Evolutionary conservation across 1,284 basidiomycete genomes (phyloP).

Genomic region (Thelephora terrestris): DNA sequence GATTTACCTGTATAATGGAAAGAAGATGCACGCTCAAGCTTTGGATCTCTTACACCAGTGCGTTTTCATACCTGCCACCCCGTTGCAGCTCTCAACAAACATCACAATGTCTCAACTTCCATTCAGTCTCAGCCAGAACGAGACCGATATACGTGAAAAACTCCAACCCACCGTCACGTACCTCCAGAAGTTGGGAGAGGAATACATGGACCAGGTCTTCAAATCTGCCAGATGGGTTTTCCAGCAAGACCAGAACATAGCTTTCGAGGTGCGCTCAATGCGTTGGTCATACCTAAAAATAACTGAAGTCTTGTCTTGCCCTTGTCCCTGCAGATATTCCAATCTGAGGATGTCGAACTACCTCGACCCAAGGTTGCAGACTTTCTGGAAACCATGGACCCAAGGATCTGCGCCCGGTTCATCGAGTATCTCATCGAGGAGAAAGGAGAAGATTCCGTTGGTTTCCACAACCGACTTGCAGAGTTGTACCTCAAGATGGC

Average conservation of each 20-base stretch:
- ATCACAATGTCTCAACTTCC: neutral
- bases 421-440: slow-evolving; percentile 82
- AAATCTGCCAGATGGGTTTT: slow-evolving; percentile 81
- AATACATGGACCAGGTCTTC: slow-evolving; percentile 73
- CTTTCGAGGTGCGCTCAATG: slow-evolving; percentile 51
- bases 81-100: neutral
- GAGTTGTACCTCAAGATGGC: slow-evolving; percentile 75
- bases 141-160: slow-evolving; percentile 71
- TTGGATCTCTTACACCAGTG: slow-evolving; percentile 74
- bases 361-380: slow-evolving; percentile 68
- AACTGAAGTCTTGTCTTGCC: neutral
- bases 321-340: slow-evolving; percentile 79
- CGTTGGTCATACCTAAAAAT: neutral
- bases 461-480: slow-evolving; percentile 83
- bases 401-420: slow-evolving; percentile 63
- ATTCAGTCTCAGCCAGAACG: slow-evolving; percentile 67
- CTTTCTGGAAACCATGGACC: slow-evolving; percentile 68
- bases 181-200: slow-evolving; percentile 81
- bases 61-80: slow-evolving; percentile 19
- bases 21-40: slow-evolving; percentile 91
- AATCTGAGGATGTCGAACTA: slow-evolving; percentile 86
- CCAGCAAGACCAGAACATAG: slow-evolving; percentile 59
- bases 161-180: slow-evolving; percentile 82
- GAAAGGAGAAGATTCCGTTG: slow-evolving; percentile 54
- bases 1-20: slow-evolving; percentile 86